Percentiles rank a stretch among this genome's conserved stretches.
These are phyloP conservation scores for Orychophragmus violaceus DNA, from an alignment of 345 rosid species.

Conservation along the genomic window DNA sequence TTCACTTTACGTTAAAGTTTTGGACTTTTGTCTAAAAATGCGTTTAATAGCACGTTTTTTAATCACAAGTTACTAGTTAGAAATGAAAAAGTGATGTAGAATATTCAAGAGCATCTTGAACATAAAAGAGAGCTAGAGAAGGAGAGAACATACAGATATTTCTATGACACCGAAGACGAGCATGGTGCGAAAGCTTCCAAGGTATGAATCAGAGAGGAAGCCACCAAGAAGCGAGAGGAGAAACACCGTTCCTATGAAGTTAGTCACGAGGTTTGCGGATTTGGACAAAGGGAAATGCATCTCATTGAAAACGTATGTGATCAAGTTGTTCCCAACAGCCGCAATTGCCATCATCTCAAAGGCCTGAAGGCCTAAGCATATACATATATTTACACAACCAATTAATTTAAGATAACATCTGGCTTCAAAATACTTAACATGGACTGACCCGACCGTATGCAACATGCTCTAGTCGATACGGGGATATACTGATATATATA, in stretches of 20 bases:
- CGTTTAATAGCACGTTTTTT: not conserved
- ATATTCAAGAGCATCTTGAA: conserved; percentile 27
- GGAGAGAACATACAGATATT: conserved; percentile 39
- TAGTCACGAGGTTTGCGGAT: conserved; percentile 75
- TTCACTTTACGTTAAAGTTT: conserved; percentile 16
- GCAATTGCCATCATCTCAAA: conserved; percentile 75
- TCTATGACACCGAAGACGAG: conserved; percentile 49
- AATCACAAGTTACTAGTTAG: conserved; percentile 13
- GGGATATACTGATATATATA: not conserved
- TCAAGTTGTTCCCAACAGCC: conserved; percentile 79
- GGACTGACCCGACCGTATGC: not conserved
- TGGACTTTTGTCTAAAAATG: conserved; percentile 1
- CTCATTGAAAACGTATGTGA: conserved; percentile 57
- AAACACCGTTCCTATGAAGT: conserved; percentile 82
- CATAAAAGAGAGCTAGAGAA: not conserved
- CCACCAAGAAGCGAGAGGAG: conserved; percentile 84
- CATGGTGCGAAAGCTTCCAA: conserved; percentile 59
- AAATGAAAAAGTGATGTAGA: not conserved
- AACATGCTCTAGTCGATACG: not conserved
- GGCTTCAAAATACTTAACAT: not conserved
- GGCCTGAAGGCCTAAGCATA: conserved; percentile 45
- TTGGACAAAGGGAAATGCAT: conserved; percentile 74
- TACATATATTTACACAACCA: not conserved
- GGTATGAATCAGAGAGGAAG: conserved; percentile 75
- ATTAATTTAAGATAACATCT: not conserved